phyloP scores from a whole-genome alignment of 78 protist species.

The Dictyostelium intermedium region DNA sequence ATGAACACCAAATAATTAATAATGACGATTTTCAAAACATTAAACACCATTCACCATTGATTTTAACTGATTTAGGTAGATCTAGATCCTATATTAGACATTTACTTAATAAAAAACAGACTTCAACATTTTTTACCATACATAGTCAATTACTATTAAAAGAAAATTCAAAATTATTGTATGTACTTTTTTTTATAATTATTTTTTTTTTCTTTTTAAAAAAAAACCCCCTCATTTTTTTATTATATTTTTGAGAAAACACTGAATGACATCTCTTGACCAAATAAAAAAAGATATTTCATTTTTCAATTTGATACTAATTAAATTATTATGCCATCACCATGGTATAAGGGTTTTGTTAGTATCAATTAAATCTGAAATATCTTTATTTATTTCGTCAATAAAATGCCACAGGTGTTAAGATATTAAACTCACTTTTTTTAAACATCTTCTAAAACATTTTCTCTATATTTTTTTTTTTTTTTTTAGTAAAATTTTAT shows the following conservation, averaged over 20 bases:
- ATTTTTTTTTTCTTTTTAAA: background rate
- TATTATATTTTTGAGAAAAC: too few species aligned
- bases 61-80: conserved; percentile 48
- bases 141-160: background rate
- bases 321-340: background rate
- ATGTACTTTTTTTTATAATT: background rate
- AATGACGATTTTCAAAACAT: conserved; percentile 18
- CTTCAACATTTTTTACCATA: background rate
- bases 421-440: background rate
- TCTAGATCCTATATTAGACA: conserved; percentile 44
- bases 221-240: too few species aligned
- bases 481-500: background rate
- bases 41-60: background rate
- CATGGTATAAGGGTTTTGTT: background rate
- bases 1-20: background rate
- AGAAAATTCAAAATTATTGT: background rate
- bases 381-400: background rate
- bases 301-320: background rate
- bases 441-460: background rate
- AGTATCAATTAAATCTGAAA: background rate
- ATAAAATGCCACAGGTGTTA: too few species aligned
- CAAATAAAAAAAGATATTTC: background rate
- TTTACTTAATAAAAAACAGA: background rate
- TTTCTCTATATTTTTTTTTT: background rate
- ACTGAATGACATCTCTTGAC: too few species aligned